These are phyloP conservation scores for Gloeostereum incarnatum DNA, from an alignment of 768 basidiomycete species.

Conservation along the genomic window DNA sequence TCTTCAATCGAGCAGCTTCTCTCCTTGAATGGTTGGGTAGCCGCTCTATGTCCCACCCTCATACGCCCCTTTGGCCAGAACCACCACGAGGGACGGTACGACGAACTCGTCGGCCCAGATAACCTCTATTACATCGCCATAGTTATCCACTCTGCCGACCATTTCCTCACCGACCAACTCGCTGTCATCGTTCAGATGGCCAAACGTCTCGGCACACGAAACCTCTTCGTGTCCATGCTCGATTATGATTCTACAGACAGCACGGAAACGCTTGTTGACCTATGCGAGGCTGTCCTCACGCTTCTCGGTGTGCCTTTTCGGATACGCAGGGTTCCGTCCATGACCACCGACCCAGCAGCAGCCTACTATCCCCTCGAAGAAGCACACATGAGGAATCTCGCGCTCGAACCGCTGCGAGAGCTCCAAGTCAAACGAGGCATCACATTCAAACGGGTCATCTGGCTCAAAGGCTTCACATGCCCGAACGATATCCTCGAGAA, in stretches of 20 bases:
- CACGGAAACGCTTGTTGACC: slow-evolving; percentile 87
- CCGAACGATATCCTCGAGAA: slow-evolving; percentile 97
- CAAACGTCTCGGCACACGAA: slow-evolving; percentile 78
- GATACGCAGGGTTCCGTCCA: slow-evolving; percentile 83
- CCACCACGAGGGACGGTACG: slow-evolving; percentile 76
- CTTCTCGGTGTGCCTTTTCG: slow-evolving; percentile 90
- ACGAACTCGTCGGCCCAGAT: slow-evolving; percentile 76
- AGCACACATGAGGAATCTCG: slow-evolving; percentile 88
- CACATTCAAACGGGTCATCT: slow-evolving; percentile 84
- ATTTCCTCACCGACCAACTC: slow-evolving; percentile 97
- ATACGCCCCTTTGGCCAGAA: slow-evolving; percentile 93
- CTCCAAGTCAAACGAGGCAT: slow-evolving; percentile 68
- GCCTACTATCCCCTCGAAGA: slow-evolving; percentile 97
- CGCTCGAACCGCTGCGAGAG: slow-evolving; percentile 83
- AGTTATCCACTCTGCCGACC: slow-evolving; percentile 95
- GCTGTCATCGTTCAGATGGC: slow-evolving; percentile 97
- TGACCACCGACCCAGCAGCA: slow-evolving; percentile 82
- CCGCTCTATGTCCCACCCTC: slow-evolving; percentile 88
- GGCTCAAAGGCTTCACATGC: slow-evolving; percentile 99
- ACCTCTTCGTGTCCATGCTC: slow-evolving; percentile 95
- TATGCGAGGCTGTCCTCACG: slow-evolving; percentile 92
- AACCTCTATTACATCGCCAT: slow-evolving; percentile 93
- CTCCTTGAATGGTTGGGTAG: slow-evolving; percentile 98
- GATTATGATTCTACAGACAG: slow-evolving; percentile 96
- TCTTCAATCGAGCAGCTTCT: slow-evolving; percentile 88